Conservation (phyloP, 495 filamentous ascomycete species). For the Trichoderma parareesei region DNA sequence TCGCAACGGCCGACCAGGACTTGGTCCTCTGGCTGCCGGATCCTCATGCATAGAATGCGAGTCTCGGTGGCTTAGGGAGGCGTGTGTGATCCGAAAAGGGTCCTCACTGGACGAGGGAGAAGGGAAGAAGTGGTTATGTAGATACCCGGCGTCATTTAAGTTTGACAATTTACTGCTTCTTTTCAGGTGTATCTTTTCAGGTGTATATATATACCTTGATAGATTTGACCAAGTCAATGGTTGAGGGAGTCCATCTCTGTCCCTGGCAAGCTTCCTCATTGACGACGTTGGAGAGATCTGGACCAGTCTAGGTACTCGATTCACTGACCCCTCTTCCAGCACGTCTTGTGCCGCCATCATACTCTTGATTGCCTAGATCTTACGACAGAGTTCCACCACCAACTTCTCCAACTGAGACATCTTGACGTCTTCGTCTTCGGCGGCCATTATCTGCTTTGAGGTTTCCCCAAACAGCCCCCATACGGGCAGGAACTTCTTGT, state of each 20-base stretch:
- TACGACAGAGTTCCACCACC: background rate
- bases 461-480: background rate
- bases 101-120: background rate
- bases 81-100: background rate
- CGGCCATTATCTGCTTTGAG: background rate
- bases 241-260: too few species aligned
- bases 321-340: background rate
- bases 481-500: background rate
- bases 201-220: background rate
- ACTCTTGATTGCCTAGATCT: background rate
- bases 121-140: background rate
- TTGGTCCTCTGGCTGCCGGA: conserved; percentile 87
- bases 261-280: too few species aligned
- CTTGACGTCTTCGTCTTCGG: background rate
- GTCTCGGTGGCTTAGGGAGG: conserved; percentile 8
- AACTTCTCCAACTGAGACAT: background rate
- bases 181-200: background rate
- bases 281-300: too few species aligned
- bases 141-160: conserved; percentile 1
- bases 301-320: background rate
- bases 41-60: conserved; percentile 37
- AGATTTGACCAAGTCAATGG: background rate
- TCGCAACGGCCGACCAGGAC: conserved; percentile 82
- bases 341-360: too few species aligned
- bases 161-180: background rate